Evolutionary conservation across 192 early-diverging fungal species (phyloP).

Genomic region (Rhizophlyctis rosea): DNA sequence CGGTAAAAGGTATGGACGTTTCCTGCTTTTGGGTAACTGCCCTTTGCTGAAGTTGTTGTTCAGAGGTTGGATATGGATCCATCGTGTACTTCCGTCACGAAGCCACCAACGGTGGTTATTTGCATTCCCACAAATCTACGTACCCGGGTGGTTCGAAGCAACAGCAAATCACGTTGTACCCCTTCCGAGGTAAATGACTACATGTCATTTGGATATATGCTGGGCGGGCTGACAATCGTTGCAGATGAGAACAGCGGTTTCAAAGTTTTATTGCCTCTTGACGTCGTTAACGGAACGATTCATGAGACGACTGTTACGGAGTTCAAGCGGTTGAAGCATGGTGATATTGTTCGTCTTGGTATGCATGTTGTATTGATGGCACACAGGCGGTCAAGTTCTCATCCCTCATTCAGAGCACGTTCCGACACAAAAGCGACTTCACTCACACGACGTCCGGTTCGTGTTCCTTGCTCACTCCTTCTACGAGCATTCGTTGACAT

Average conservation of each 20-base stretch:
- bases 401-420: conserved; percentile 33
- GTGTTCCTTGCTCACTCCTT: conserved; percentile 2
- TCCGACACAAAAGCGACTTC: conserved; percentile 37
- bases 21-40: background rate
- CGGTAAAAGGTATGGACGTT: conserved; percentile 21
- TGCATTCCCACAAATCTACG: conserved; percentile 66
- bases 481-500: conserved; percentile 1
- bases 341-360: conserved; percentile 75
- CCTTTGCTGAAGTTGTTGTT: background rate
- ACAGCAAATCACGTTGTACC: conserved; percentile 58
- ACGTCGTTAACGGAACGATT: conserved; percentile 26
- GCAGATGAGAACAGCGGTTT: conserved; percentile 77
- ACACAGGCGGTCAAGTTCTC: background rate
- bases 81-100: conserved; percentile 62
- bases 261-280: conserved; percentile 50
- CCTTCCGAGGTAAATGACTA: conserved; percentile 32
- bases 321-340: conserved; percentile 49
- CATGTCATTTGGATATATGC: background rate
- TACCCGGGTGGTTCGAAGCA: conserved; percentile 79
- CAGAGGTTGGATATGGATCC: conserved; percentile 66
- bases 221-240: background rate
- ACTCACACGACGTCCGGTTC: conserved; percentile 45
- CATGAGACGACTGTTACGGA: conserved; percentile 21
- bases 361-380: background rate
- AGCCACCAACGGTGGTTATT: conserved; percentile 68